These are phyloP conservation scores for Talaromyces sp. DNA, from an alignment of 2,329 filamentous ascomycete species.

Conservation along the genomic window DNA sequence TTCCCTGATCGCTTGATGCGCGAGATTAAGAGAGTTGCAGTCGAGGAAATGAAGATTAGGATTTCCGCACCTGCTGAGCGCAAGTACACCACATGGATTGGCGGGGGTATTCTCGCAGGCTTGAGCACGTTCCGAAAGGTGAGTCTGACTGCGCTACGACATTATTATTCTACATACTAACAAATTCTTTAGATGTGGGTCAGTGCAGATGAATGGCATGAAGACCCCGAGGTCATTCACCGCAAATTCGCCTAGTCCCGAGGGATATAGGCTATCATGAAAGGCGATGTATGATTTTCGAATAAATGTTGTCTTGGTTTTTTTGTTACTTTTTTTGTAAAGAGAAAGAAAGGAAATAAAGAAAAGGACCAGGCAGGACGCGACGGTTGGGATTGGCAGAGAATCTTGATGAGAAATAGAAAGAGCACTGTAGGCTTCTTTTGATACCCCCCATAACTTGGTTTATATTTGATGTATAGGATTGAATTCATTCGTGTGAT, in stretches of 20 bases:
- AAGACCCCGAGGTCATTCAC: conserved; percentile 98
- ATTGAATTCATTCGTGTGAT: conserved; percentile 11
- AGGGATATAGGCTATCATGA: not conserved
- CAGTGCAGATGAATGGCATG: conserved; percentile 98
- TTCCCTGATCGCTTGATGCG: conserved; percentile 89
- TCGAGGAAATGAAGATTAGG: conserved; percentile 99
- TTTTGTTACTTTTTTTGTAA: not conserved
- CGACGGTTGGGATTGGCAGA: not conserved
- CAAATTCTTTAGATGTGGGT: conserved; percentile 80
- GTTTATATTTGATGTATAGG: conserved; percentile 13
- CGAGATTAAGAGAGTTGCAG: conserved; percentile 87
- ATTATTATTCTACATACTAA: not conserved
- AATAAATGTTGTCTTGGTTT: not conserved
- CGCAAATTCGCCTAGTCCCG: conserved; percentile 76
- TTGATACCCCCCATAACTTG: conserved; percentile 14
- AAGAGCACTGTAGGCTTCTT: conserved; percentile 8
- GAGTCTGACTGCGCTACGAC: conserved; percentile 24
- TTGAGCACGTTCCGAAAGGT: conserved; percentile 98
- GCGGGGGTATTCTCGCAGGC: conserved; percentile 92
- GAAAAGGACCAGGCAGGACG: not conserved
- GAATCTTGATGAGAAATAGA: conserved; percentile 7
- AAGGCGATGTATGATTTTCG: not conserved
- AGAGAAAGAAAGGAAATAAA: not conserved
- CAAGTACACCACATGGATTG: conserved; percentile 99
- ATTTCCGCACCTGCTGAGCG: conserved; percentile 97